Evolutionary conservation across 352 stramenopile species (phyloP).

Genomic region (Aphanomyces cochlioides): DNA sequence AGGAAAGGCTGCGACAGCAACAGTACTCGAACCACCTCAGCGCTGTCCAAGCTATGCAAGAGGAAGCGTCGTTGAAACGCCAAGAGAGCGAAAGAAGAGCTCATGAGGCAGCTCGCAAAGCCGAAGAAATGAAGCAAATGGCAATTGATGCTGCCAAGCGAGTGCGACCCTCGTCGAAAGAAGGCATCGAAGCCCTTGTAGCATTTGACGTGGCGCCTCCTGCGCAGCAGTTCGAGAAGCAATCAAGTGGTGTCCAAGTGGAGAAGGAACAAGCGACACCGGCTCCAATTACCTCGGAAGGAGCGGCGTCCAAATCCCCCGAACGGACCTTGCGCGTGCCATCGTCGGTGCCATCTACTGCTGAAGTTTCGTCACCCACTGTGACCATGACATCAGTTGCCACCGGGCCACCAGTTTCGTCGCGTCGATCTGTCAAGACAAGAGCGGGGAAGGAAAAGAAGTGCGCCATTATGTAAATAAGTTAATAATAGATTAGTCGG

Average conservation of each 20-base stretch:
- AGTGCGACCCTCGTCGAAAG: background rate
- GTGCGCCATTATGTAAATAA: constrained; percentile 22
- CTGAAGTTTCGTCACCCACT: background rate
- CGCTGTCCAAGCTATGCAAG: constrained; percentile 4
- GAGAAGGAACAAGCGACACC: no score
- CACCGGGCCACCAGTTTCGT: no score
- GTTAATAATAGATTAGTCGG: background rate
- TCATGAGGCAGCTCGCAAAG: no score
- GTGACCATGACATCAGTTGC: background rate
- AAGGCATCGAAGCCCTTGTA: background rate
- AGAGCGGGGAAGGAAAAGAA: constrained; percentile 10
- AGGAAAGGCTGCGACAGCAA: constrained; percentile 9
- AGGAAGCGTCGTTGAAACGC: constrained; percentile 1
- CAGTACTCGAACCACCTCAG: background rate
- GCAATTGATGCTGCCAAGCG: background rate
- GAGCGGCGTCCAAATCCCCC: no score
- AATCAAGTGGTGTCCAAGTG: no score
- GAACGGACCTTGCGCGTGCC: no score
- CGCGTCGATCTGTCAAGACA: no score
- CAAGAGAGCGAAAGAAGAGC: constrained; percentile 4
- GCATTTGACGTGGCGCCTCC: no score
- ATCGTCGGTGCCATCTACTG: background rate
- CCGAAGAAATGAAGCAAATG: background rate
- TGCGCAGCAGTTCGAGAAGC: no score
- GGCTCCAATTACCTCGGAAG: no score